Evolutionary conservation across 257 asterid genomes (phyloP).

Genomic region (Rehmannia glutinosa): DNA sequence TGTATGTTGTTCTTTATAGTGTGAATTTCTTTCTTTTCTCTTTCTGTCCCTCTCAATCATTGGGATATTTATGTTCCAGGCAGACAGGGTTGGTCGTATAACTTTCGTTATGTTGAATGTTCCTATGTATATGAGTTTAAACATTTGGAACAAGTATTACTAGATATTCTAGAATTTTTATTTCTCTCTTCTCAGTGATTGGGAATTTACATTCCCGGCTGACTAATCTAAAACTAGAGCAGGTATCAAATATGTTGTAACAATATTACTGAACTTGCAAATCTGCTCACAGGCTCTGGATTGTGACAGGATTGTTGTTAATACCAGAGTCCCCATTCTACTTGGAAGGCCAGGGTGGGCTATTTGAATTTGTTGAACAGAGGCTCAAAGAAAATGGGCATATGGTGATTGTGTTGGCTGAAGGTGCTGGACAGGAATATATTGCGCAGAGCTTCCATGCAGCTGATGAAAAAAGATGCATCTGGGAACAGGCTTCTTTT

Average conservation of each 20-base stretch:
- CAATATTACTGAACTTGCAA: conserved; percentile 4
- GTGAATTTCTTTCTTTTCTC: neutral
- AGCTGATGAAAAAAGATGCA: conserved; percentile 69
- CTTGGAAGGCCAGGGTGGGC: conserved; percentile 89
- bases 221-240: neutral
- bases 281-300: conserved; percentile 24
- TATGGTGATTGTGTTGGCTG: conserved; percentile 83
- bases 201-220: neutral
- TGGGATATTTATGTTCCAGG: too few species aligned
- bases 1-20: neutral
- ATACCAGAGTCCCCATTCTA: conserved; percentile 96
- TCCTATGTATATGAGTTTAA: neutral
- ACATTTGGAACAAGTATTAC: neutral
- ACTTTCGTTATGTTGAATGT: neutral
- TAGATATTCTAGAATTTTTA: neutral
- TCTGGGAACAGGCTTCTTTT: conserved; percentile 82
- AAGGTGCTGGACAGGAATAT: conserved; percentile 96
- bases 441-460: conserved; percentile 62
- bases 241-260: conserved; percentile 7
- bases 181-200: neutral
- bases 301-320: conserved; percentile 87
- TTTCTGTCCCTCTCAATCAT: neutral
- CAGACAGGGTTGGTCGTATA: neutral
- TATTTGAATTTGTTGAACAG: conserved; percentile 73
- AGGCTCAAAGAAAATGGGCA: conserved; percentile 86